Base-by-base conservation (phyloP, 2,329 filamentous ascomycete genomes). In the Zymoseptoria crescenta region DNA sequence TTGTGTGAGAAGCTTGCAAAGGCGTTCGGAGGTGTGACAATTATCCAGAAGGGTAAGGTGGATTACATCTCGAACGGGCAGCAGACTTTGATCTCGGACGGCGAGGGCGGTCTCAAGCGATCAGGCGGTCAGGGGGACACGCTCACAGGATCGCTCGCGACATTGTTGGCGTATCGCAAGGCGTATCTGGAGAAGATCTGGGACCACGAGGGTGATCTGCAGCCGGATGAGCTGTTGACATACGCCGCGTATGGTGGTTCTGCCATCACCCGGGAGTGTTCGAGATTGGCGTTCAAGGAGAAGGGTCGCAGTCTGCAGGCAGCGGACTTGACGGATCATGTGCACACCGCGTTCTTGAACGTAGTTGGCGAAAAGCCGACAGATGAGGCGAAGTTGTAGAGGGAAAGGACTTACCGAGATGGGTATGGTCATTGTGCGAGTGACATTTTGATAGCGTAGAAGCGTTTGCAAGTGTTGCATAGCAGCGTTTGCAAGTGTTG, bases 51-150 rank as follows among this genome's bases (percentile, higher is more conserved):
- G 78, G 94, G 94, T 1, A 73, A 75, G 1, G 84, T 84, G 62
- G 94, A 99, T 74, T 85, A 87, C 64, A 89, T 99, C 61, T 91
- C 87, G 2, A 89, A 96, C 68, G 90, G 92, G 10, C 78, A 82
- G 59, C 80, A 80, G 56, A 96, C 89, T n/a, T 75, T 92, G 27
- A 77, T 88, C 0, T 88, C 87, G 27, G 91, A 96, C 66, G 76
- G 92, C 2, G 76, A 84, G 69, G 94, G 94, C 8, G 93, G 93
- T 0, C 75, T 85, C 73, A 99, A 99, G 83, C 81, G 94, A 64
- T 93, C 89, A 59, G 94, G 93, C 53, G 94, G 94, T 0, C 94
- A 99, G 76, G 94, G 94, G 1, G 94, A 99, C 75, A 97, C 94
- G 3, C 78, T 99, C 65, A 97, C 94, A 0, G 94, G 94, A 1